Percentiles rank a stretch among this genome's conserved stretches.
phyloP scores from a whole-genome alignment of 495 filamentous ascomycete genomes.

The Neurospora tetraspora region DNA sequence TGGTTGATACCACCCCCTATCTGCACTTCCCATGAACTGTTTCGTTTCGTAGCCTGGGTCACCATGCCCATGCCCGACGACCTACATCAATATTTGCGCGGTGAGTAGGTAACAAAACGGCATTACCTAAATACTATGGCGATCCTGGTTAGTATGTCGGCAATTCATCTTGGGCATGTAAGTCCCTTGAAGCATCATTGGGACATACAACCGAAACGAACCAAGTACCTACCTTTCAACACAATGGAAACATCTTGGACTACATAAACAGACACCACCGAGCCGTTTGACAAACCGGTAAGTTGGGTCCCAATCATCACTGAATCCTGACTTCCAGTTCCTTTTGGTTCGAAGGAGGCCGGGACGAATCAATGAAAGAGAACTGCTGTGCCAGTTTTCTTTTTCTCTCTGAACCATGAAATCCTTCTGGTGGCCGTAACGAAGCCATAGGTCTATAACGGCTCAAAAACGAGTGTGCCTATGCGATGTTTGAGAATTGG shows the following conservation, averaged over 20 bases:
- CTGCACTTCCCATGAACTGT: neutral
- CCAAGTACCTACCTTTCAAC: neutral
- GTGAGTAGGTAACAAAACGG: neutral
- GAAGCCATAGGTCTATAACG: neutral
- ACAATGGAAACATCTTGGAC: neutral
- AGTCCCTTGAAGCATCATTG: neutral
- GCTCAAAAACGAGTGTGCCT: neutral
- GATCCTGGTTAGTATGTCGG: neutral
- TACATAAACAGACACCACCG: neutral
- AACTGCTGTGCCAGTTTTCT: neutral
- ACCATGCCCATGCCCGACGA: neutral
- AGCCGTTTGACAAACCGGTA: neutral
- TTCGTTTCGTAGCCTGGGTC: neutral
- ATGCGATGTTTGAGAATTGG: neutral
- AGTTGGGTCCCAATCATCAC: neutral
- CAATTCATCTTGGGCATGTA: neutral
- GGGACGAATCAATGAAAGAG: neutral
- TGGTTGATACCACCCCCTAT: neutral
- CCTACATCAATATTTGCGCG: neutral
- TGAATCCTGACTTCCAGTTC: neutral
- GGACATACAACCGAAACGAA: neutral
- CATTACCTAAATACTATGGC: neutral
- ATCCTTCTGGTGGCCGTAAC: neutral
- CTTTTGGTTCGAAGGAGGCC: neutral
- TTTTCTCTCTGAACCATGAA: neutral